phyloP scores from a whole-genome alignment of 805 yeast genomes.

The Teunomyces kruisii region DNA sequence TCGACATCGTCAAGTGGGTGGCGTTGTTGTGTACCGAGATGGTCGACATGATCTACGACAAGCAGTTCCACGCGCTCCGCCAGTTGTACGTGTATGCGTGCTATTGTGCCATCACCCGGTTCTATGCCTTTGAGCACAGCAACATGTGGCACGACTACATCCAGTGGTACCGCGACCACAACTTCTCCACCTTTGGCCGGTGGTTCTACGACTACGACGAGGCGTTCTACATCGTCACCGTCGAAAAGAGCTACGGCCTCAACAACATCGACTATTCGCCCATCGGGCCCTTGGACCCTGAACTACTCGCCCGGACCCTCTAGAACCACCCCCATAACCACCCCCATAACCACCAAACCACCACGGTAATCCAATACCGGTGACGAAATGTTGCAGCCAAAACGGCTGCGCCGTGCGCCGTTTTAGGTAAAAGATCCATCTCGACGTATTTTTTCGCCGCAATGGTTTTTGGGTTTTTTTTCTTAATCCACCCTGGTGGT shows the following conservation, averaged over 20 bases:
- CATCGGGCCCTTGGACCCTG: background rate
- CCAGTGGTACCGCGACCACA: conserved; percentile 18
- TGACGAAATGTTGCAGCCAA: too few relatives aligned
- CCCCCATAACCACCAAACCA: too few relatives aligned
- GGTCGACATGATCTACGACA: conserved; percentile 16
- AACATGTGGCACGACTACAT: conserved; percentile 32
- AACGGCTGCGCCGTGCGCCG: too few relatives aligned
- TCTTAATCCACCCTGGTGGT: too few relatives aligned
- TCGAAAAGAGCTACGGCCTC: background rate
- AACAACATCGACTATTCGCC: background rate
- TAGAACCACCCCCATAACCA: background rate
- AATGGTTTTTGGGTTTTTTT: too few relatives aligned
- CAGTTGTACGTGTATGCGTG: conserved; percentile 22
- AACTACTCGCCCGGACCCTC: background rate
- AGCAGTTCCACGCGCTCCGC: conserved; percentile 25
- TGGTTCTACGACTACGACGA: conserved; percentile 15
- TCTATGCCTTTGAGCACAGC: conserved; percentile 13
- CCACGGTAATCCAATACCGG: too few relatives aligned
- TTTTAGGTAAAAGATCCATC: too few relatives aligned
- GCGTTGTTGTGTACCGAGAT: conserved; percentile 16
- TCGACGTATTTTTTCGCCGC: too few relatives aligned
- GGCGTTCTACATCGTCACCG: conserved; percentile 7
- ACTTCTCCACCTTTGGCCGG: conserved; percentile 9
- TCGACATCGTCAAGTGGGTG: conserved; percentile 32
- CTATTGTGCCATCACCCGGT: conserved; percentile 18